A percentile compares a stretch with the other conserved stretches of the same genome.
phyloP scores from a whole-genome alignment of 192 early-diverging fungal species.

The Coemansia sp. region DNA sequence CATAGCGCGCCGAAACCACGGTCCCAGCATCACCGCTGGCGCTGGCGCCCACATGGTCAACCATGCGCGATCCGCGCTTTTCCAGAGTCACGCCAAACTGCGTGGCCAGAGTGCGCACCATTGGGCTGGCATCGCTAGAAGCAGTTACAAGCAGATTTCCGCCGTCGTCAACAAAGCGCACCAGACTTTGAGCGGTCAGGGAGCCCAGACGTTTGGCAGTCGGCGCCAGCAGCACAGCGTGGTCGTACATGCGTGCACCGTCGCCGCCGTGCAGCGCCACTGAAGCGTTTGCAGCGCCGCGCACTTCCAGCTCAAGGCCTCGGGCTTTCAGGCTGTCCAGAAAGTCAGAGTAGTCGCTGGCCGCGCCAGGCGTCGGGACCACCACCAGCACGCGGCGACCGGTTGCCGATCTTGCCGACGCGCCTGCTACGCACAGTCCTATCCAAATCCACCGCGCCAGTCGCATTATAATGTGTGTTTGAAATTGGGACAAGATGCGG shows the following conservation, averaged over 20 bases:
- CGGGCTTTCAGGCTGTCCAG: slow-evolving; percentile 58
- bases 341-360: slow-evolving; percentile 53
- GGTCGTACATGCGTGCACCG: slow-evolving; percentile 68
- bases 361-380: slow-evolving; percentile 56
- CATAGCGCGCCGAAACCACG: slow-evolving; percentile 56
- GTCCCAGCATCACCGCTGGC: slow-evolving; percentile 46
- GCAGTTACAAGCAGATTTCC: slow-evolving; percentile 86
- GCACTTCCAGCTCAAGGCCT: slow-evolving; percentile 57
- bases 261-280: slow-evolving; percentile 60
- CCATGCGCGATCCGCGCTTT: slow-evolving; percentile 62
- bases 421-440: slow-evolving; percentile 12
- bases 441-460: slow-evolving; percentile 15
- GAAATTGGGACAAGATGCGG: background rate
- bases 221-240: slow-evolving; percentile 81
- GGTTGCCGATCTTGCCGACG: slow-evolving; percentile 60
- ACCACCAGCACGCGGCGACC: slow-evolving; percentile 70
- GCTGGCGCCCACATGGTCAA: slow-evolving; percentile 65
- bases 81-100: slow-evolving; percentile 92
- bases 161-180: slow-evolving; percentile 86
- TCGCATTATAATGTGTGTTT: slow-evolving; percentile 18
- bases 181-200: slow-evolving; percentile 59
- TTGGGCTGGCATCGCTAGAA: slow-evolving; percentile 63
- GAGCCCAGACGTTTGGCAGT: slow-evolving; percentile 63
- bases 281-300: slow-evolving; percentile 56
- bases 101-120: slow-evolving; percentile 76